Evolutionary conservation across 129 eudicot species (phyloP).

Genomic region (Arctium minus): DNA sequence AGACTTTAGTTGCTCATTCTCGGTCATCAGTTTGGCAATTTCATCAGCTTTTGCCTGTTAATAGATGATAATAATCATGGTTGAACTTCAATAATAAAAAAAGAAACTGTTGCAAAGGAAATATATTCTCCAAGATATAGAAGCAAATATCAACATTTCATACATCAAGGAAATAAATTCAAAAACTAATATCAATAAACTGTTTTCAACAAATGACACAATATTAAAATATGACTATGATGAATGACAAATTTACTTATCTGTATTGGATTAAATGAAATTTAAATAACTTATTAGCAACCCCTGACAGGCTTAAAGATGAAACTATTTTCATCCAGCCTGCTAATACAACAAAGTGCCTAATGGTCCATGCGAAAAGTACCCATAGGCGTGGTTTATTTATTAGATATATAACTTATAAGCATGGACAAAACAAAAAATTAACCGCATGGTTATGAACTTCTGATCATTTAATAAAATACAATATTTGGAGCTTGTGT

Average conservation of each 20-base stretch:
- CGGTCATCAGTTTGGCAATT: constrained; percentile 79
- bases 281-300: background rate
- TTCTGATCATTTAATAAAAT: background rate
- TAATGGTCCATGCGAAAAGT: background rate
- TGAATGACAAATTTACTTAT: background rate
- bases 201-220: background rate
- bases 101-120: background rate
- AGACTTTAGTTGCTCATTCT: constrained; percentile 83
- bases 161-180: background rate
- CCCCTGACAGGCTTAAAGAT: background rate
- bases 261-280: background rate
- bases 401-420: background rate
- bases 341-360: background rate
- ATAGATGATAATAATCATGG: background rate
- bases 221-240: background rate
- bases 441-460: background rate
- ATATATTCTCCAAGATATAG: constrained; percentile 4
- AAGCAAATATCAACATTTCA: constrained; percentile 4
- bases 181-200: background rate
- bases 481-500: background rate
- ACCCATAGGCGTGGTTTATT: background rate
- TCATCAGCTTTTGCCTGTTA: constrained; percentile 93
- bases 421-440: constrained; percentile 1
- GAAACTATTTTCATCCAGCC: constrained; percentile 15
- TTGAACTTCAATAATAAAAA: background rate